A percentile compares a stretch with the other conserved stretches of the same genome.
Conservation (phyloP, 331 rosid species). For the Cydonia oblonga region DNA sequence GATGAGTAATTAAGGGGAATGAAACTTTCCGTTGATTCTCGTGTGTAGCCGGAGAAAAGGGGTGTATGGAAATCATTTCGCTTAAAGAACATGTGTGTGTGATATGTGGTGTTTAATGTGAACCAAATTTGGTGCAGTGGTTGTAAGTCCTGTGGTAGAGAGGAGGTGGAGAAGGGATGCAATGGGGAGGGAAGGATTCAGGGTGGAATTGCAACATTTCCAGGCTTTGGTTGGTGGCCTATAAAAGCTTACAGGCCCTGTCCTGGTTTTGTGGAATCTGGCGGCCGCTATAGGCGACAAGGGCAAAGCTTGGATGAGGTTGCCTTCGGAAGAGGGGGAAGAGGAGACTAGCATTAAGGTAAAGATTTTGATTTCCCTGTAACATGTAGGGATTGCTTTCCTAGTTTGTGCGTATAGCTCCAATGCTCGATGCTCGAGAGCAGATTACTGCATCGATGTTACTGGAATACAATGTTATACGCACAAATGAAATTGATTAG, state of each 20-base stretch:
- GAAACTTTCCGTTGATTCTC: too few species aligned
- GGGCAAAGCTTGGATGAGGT: conserved; percentile 98
- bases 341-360: conserved; percentile 24
- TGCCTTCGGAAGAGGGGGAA: conserved; percentile 53
- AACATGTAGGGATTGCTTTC: neutral
- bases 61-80: too few species aligned
- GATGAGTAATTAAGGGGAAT: neutral
- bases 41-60: too few species aligned
- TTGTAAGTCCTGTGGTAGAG: conserved; percentile 77
- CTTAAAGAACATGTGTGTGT: neutral
- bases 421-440: neutral
- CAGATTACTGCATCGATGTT: neutral
- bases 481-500: neutral
- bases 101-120: neutral
- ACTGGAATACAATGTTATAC: too few species aligned
- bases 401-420: neutral
- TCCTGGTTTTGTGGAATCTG: conserved; percentile 76
- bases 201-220: conserved; percentile 89
- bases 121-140: conserved; percentile 33
- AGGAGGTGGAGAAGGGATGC: conserved; percentile 78
- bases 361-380: neutral
- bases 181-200: conserved; percentile 94
- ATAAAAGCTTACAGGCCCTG: conserved; percentile 95
- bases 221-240: conserved; percentile 99
- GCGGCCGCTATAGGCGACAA: conserved; percentile 72